Evolutionary conservation across 306 rosid species (phyloP).

Genomic region (Abrus precatorius): DNA sequence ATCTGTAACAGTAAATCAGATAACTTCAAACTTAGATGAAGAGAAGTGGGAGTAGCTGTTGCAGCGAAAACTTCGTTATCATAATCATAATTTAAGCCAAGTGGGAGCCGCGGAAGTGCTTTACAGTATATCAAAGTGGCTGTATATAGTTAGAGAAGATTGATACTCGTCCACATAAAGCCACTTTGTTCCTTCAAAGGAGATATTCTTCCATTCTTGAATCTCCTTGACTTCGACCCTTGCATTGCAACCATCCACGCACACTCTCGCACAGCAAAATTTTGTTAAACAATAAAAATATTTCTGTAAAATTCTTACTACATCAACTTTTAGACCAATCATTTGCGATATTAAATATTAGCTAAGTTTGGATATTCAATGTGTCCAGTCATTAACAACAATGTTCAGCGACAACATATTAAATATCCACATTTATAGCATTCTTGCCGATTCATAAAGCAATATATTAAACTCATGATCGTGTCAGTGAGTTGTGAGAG

Average conservation of each 20-base stretch:
- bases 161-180: slow-evolving; percentile 49
- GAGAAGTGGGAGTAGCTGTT: slow-evolving; percentile 58
- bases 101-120: slow-evolving; percentile 62
- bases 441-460: too few species aligned
- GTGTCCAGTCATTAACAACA: background rate
- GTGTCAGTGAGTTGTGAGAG: background rate
- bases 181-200: slow-evolving; percentile 51
- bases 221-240: slow-evolving; percentile 30
- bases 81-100: slow-evolving; percentile 63
- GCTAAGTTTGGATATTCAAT: slow-evolving; percentile 38
- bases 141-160: slow-evolving; percentile 32
- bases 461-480: background rate
- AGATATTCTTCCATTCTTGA: slow-evolving; percentile 47
- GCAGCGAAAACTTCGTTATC: slow-evolving; percentile 53
- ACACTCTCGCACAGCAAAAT: too few species aligned
- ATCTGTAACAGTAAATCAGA: too few species aligned
- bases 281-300: background rate
- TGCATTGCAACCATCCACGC: slow-evolving; percentile 42
- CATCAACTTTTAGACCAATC: background rate
- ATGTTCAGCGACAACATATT: too few species aligned
- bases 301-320: background rate
- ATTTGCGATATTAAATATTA: background rate
- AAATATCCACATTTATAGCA: too few species aligned
- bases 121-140: slow-evolving; percentile 50
- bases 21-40: background rate